phyloP scores from a whole-genome alignment of 768 basidiomycete genomes.

The Tephrocybe sp. region DNA sequence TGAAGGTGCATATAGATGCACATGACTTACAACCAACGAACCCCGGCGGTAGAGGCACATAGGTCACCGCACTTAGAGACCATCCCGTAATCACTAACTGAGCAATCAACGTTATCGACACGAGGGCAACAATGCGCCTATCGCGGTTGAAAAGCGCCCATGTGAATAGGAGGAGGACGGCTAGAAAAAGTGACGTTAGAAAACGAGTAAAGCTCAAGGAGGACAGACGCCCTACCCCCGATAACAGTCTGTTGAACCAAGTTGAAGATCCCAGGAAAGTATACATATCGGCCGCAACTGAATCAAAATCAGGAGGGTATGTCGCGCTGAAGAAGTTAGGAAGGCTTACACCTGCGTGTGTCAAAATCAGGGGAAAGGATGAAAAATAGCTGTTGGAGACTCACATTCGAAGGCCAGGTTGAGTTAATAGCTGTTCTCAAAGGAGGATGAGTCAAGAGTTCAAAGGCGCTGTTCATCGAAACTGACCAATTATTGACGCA shows the following conservation, averaged over 20 bases:
- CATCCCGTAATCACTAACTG: conserved; percentile 15
- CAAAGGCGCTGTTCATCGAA: not conserved
- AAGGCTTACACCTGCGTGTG: not conserved
- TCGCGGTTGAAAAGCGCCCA: conserved; percentile 12
- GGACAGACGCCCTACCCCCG: not conserved
- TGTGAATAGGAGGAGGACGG: conserved; percentile 11
- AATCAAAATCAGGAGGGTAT: too few species aligned
- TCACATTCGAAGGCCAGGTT: conserved; percentile 8
- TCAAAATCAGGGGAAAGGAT: too few species aligned
- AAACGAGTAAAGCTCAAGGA: not conserved
- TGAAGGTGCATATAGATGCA: not conserved
- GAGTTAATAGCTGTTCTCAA: conserved; percentile 6
- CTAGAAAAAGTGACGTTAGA: not conserved
- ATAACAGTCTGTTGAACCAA: conserved; percentile 12
- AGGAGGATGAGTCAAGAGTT: not conserved
- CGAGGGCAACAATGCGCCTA: conserved; percentile 1
- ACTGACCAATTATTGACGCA: conserved; percentile 6
- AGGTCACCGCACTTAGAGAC: conserved; percentile 14
- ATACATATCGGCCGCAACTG: conserved; percentile 10
- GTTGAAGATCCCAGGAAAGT: conserved; percentile 14
- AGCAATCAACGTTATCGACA: not conserved
- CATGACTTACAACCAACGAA: conserved; percentile 12
- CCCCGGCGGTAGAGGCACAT: conserved; percentile 9
- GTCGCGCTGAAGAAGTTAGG: not conserved
- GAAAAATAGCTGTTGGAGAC: not conserved